Evolutionary conservation across 495 filamentous ascomycete genomes (phyloP).

Genomic region (Hyaloscypha hepaticicola): DNA sequence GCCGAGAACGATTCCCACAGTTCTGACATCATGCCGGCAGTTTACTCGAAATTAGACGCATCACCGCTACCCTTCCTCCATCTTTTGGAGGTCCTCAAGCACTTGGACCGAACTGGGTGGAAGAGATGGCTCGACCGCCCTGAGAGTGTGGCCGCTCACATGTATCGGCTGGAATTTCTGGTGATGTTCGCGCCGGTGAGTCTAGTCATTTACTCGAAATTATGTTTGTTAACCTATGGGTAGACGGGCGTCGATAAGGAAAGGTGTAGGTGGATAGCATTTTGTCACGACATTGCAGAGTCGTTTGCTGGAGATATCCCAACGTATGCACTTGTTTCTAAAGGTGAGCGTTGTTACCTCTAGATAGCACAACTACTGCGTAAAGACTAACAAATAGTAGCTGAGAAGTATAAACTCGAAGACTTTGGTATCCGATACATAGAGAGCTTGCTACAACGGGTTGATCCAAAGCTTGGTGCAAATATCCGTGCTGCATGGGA

Average conservation of each 20-base stretch:
- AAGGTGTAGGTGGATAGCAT: conserved; percentile 7
- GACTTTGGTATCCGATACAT: conserved; percentile 16
- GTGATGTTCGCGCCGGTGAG: conserved; percentile 9
- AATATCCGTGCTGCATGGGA: conserved; percentile 9
- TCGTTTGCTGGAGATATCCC: conserved; percentile 16
- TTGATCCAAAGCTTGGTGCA: conserved; percentile 15
- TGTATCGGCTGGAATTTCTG: conserved; percentile 9
- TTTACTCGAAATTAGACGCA: conserved; percentile 20
- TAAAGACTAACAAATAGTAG: conserved; percentile 15
- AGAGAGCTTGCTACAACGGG: conserved; percentile 14
- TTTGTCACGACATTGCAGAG: conserved; percentile 13
- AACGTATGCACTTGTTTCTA: conserved; percentile 8
- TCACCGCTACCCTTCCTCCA: conserved; percentile 16
- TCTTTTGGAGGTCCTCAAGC: conserved; percentile 12
- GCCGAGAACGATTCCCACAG: too few relatives aligned
- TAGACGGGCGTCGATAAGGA: conserved; percentile 11
- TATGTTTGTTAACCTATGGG: conserved; percentile 9
- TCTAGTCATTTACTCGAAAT: conserved; percentile 5
- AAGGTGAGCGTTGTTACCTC: conserved; percentile 9
- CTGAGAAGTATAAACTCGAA: conserved; percentile 16
- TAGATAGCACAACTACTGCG: conserved; percentile 7
- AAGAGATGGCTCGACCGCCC: conserved; percentile 4
- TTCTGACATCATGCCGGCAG: conserved; percentile 6
- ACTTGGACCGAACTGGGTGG: conserved; percentile 15
- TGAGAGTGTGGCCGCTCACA: conserved; percentile 10